A percentile compares a stretch with the other conserved stretches of the same genome.
Conservation (phyloP, 2,329 filamentous ascomycete genomes). For the Colletotrichum cordylinicola region DNA sequence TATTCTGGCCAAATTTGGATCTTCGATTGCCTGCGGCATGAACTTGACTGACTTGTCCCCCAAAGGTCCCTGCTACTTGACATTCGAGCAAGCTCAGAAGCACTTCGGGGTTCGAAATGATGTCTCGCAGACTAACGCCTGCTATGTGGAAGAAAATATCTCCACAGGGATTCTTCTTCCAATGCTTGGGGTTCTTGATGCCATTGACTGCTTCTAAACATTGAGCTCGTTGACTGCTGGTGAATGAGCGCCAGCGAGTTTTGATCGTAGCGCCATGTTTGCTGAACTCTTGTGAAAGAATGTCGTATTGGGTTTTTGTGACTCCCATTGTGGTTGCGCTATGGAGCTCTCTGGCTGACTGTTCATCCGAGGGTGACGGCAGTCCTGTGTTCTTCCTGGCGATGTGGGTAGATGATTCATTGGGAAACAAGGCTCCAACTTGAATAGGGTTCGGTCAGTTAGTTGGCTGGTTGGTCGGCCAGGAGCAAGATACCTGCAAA, state of each 20-base stretch:
- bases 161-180: background rate
- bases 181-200: background rate
- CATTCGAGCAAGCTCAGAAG: background rate
- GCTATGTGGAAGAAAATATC: background rate
- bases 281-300: background rate
- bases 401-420: background rate
- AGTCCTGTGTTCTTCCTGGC: background rate
- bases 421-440: background rate
- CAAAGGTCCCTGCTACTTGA: background rate
- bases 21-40: background rate
- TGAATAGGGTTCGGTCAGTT: background rate
- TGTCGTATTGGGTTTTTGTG: background rate
- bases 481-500: background rate
- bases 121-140: background rate
- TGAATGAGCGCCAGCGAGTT: background rate
- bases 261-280: background rate
- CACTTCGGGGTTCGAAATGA: background rate
- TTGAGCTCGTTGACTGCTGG: background rate
- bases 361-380: background rate
- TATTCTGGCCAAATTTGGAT: background rate
- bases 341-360: background rate
- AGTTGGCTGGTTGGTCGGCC: background rate
- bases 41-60: background rate
- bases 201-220: background rate
- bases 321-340: background rate